Base-by-base conservation (phyloP, 371 early-diverging fungal genomes). In the Actinomortierella wolfii region DNA sequence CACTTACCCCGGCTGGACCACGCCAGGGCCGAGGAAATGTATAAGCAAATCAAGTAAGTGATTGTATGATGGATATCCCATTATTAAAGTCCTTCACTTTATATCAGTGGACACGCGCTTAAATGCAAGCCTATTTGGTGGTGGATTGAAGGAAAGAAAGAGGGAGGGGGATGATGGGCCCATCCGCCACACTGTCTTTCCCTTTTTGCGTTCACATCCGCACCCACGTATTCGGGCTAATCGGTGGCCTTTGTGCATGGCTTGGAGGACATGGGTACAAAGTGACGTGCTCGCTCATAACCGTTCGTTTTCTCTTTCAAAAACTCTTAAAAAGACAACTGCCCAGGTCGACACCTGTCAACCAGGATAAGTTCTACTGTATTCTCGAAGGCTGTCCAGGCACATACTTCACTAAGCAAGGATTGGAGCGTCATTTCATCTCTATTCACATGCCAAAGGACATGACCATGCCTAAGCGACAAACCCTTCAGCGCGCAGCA, bases 371-470 rank as follows among this genome's bases (percentile, higher is more conserved):
- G 40, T 71, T 71, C 29, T 28, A 61, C 52, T 71, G 71, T 42
- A 54, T 67, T 51, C 56, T 67, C 17, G 62, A 66, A 25, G 67
- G 73, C 18, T 67, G 73, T 49, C 48, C 63, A 8, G 58, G 61
- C 49, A 57, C 71, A 13, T 71, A 65, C 41, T 66, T 65, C 26
- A 71, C 71, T 3, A 71, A 73, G 63, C 73, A 73, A 13, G 73
- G 73, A 51, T 47, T 67, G 25, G 73, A 73, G 45, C 73, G 67
- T 20, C 73, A 73, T 47, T 73, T 67, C 28, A 41, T 52, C 11
- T 51, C 67, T 3, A 73, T 67, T 18, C 73, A 73, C 47, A 52
- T 73, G 59, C 67, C 67, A 7, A 73, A 56, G 28, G 34, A 34
- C 34, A 34, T 34, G 34, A 34, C 34, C 11, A 34, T 34, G 34